Percentiles rank a stretch among this genome's conserved stretches.
These are phyloP conservation scores for Volutella citrinella DNA, from an alignment of 2,329 filamentous ascomycete species.

Conservation along the genomic window DNA sequence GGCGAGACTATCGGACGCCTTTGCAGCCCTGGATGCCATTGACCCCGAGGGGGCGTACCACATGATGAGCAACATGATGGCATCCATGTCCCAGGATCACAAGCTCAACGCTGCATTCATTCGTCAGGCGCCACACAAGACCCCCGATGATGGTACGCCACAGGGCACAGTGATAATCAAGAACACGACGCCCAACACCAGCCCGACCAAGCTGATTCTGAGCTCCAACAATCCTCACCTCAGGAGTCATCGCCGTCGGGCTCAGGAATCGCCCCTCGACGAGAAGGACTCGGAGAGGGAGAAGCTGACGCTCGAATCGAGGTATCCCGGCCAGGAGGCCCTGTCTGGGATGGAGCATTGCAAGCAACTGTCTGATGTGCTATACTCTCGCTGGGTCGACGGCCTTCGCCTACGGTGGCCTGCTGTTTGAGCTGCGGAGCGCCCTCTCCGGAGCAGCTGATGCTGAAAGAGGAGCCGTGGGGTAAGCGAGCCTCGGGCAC, in stretches of 20 bases:
- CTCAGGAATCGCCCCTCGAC: slow-evolving; percentile 42
- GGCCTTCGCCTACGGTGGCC: slow-evolving; percentile 73
- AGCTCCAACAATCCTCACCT: slow-evolving; percentile 83
- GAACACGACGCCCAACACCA: slow-evolving; percentile 42
- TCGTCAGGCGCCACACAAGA: slow-evolving; percentile 37
- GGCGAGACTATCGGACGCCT: slow-evolving; percentile 79
- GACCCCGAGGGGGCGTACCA: slow-evolving; percentile 91
- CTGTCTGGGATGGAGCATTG: slow-evolving; percentile 85
- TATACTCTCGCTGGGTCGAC: slow-evolving; percentile 88
- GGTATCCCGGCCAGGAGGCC: slow-evolving; percentile 53
- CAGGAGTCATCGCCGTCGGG: slow-evolving; percentile 70
- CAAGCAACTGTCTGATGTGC: slow-evolving; percentile 81
- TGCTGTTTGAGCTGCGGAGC: slow-evolving; percentile 25
- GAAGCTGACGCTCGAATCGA: slow-evolving; percentile 46
- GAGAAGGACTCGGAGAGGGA: slow-evolving; percentile 47
- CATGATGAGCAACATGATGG: slow-evolving; percentile 73
- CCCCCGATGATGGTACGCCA: slow-evolving; percentile 42
- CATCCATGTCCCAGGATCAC: slow-evolving; percentile 67
- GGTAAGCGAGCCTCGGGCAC: too few species aligned
- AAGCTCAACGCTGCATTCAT: slow-evolving; percentile 57
- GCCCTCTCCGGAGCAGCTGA: background rate
- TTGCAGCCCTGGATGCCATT: slow-evolving; percentile 76
- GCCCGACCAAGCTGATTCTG: slow-evolving; percentile 66
- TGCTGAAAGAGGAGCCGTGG: too few species aligned
- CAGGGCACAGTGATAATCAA: slow-evolving; percentile 59